Conservation (phyloP, 495 filamentous ascomycete genomes). For the Podospora didyma region DNA sequence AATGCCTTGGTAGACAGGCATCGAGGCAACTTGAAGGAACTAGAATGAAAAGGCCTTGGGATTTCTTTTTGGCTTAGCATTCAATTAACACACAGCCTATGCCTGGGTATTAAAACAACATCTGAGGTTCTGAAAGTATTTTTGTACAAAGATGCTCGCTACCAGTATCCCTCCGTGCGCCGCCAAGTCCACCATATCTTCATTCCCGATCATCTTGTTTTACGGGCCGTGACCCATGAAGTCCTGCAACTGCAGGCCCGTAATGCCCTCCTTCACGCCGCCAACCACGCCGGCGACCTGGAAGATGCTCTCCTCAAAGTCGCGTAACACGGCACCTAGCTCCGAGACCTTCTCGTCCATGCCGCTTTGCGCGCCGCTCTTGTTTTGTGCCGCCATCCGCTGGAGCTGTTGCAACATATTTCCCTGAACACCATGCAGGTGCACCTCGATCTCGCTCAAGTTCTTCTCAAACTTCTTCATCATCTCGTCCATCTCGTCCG, state of each 20-base stretch:
- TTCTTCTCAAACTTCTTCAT: constrained; percentile 63
- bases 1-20: too few relatives aligned
- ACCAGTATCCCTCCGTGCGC: neutral
- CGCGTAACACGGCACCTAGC: constrained; percentile 64
- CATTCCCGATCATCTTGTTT: neutral
- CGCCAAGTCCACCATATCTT: neutral
- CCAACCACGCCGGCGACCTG: constrained; percentile 71
- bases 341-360: constrained; percentile 41
- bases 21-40: too few relatives aligned
- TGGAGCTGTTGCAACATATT: constrained; percentile 66
- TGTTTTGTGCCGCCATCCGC: constrained; percentile 54
- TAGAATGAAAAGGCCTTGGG: too few relatives aligned
- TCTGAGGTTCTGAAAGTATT: neutral
- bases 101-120: neutral
- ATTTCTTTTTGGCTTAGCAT: too few relatives aligned
- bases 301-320: constrained; percentile 75
- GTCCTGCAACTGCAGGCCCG: constrained; percentile 59
- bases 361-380: constrained; percentile 39
- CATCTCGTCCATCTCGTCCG: constrained; percentile 65
- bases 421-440: constrained; percentile 70
- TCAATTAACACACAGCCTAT: too few relatives aligned
- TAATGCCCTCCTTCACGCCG: constrained; percentile 62
- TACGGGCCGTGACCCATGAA: constrained; percentile 32
- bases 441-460: constrained; percentile 76
- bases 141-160: neutral